These are phyloP conservation scores for Aspergillus ellipticus DNA, from an alignment of 495 filamentous ascomycete species.

Conservation along the genomic window DNA sequence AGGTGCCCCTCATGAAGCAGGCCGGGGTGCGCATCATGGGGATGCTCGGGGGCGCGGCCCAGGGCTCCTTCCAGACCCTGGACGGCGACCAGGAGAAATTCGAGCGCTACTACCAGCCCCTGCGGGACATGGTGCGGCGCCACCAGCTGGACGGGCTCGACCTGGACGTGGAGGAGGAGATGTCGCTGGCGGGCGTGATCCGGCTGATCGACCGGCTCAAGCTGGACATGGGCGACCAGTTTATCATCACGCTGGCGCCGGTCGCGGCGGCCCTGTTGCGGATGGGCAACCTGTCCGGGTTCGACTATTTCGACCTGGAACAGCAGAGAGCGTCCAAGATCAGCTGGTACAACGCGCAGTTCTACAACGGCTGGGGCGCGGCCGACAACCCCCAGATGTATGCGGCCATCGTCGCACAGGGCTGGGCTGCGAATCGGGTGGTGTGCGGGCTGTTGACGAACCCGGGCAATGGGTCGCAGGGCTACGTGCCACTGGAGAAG, in stretches of 20 bases:
- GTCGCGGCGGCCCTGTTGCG: constrained; percentile 68
- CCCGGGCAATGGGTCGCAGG: constrained; percentile 58
- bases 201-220: constrained; percentile 70
- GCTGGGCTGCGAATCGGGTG: constrained; percentile 63
- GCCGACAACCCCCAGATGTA: constrained; percentile 58
- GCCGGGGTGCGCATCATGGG: constrained; percentile 68
- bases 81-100: constrained; percentile 57
- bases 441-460: constrained; percentile 72
- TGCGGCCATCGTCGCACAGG: constrained; percentile 57
- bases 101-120: constrained; percentile 62
- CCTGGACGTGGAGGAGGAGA: constrained; percentile 78
- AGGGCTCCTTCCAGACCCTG: constrained; percentile 63
- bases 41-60: constrained; percentile 80
- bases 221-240: constrained; percentile 63
- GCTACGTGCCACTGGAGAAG: constrained; percentile 51
- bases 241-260: constrained; percentile 74
- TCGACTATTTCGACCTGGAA: constrained; percentile 67
- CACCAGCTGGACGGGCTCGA: constrained; percentile 68
- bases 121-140: constrained; percentile 55
- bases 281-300: constrained; percentile 65
- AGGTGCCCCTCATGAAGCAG: constrained; percentile 60
- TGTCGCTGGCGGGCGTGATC: constrained; percentile 65
- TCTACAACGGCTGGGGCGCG: constrained; percentile 78
- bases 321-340: constrained; percentile 60
- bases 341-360: constrained; percentile 79